Conservation (phyloP, 257 asterid species). For the Ehretia macrophylla region DNA sequence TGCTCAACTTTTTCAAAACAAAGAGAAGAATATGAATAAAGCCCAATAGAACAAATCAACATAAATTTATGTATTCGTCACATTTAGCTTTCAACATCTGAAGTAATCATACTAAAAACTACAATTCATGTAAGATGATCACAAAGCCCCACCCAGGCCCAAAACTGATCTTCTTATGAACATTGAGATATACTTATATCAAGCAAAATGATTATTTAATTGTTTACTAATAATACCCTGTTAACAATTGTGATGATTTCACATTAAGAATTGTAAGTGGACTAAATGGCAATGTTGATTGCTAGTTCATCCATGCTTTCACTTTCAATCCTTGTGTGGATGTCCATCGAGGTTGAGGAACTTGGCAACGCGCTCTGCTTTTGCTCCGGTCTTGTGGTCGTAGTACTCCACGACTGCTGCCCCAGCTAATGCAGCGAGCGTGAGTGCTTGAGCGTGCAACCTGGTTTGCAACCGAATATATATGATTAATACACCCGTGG, state of each 20-base stretch:
- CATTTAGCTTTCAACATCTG: too few species aligned
- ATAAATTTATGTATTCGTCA: too few species aligned
- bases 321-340: constrained; percentile 40
- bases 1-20: neutral
- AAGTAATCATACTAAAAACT: neutral
- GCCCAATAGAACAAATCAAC: neutral
- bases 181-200: neutral
- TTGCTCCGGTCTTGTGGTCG: constrained; percentile 73
- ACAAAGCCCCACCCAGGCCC: constrained; percentile 1
- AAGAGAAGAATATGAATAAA: neutral
- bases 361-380: constrained; percentile 73
- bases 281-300: too few species aligned
- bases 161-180: neutral
- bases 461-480: constrained; percentile 29
- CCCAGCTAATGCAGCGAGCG: constrained; percentile 83
- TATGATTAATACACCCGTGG: neutral
- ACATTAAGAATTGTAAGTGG: too few species aligned
- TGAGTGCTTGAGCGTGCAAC: constrained; percentile 93
- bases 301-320: neutral
- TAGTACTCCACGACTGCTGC: constrained; percentile 75
- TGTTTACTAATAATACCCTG: neutral
- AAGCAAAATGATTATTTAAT: neutral
- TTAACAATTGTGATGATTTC: neutral
- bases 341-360: constrained; percentile 50
- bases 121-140: constrained; percentile 1